Evolutionary conservation across 495 filamentous ascomycete genomes (phyloP), one percentile per base, ranked within the genome.

Genomic region (Aspergillus egyptiacus): DNA sequence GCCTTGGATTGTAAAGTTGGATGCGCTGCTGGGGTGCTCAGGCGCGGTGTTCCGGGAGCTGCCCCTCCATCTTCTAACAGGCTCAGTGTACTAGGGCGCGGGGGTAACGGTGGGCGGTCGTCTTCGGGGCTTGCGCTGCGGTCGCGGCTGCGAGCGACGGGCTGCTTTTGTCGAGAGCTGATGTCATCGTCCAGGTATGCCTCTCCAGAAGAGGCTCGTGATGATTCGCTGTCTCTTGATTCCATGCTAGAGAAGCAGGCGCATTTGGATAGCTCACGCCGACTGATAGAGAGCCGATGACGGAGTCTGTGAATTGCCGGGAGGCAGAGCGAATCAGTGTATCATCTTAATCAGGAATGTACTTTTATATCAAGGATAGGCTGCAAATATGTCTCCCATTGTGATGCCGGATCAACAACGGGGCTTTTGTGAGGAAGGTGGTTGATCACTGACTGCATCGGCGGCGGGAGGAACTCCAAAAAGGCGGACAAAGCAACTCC

Each of bases 1-100:
- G 90, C 80, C 51, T 81, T 82, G 2, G 84, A 83, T 46, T 81
- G 85, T 30, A 93, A 60, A 22, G 60, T 65, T 37, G 78, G 61
- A 48, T 71, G 59, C 22, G 51, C 53, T 24, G 47, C 37, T 8
- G 55, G 48, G 1, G 38, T 27, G 11, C 14, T 50, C 19, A 27
- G 32, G 27, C 51, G 40, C 8, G 46, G 27, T 14, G 44, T 50
- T 24, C 57, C 55, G 0, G 50, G 37, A 49, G 64, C 54, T 17
- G 61, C 37, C 37, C 56, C 59, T 53, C 68, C 67, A 51, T 73
- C 70, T 35, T 69, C 65, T 30, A 73, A 50, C 24, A 75, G 45
- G 50, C 60, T 62, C 28, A 76, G 57, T 17, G 72, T 73, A 33
- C 60, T 67, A 19, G 83, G 83, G 35, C 86, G 78, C 15, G 85